These are phyloP conservation scores for Rhodomyrtus tomentosa DNA, from an alignment of 345 rosid species.

Conservation along the genomic window DNA sequence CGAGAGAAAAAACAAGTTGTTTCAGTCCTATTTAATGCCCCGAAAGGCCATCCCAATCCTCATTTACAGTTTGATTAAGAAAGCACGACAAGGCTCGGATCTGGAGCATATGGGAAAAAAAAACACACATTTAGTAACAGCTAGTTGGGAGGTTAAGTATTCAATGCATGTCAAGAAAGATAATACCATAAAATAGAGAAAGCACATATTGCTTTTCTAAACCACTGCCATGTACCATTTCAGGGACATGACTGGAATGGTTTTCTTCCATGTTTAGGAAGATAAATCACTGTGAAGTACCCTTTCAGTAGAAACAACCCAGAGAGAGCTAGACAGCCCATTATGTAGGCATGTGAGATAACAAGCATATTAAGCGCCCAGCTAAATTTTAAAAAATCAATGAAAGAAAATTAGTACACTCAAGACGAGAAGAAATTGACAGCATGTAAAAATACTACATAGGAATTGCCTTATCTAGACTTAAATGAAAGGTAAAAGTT, in stretches of 20 bases:
- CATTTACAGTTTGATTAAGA: neutral
- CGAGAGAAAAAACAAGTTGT: neutral
- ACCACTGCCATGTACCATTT: neutral
- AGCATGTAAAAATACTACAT: neutral
- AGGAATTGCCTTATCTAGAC: neutral
- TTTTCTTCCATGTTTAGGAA: neutral
- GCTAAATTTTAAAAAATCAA: neutral
- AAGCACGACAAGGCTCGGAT: neutral
- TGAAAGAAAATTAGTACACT: neutral
- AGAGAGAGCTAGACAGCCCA: neutral
- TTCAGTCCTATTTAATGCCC: neutral
- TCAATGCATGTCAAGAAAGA: neutral
- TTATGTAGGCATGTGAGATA: neutral
- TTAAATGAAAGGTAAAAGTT: neutral
- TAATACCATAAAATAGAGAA: neutral
- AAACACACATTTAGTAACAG: neutral
- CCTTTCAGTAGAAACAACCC: neutral
- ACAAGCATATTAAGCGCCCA: neutral
- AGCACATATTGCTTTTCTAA: neutral
- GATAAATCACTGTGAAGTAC: neutral
- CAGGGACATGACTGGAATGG: neutral
- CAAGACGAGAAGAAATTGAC: neutral
- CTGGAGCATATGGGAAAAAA: neutral
- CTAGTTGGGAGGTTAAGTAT: neutral
- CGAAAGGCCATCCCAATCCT: neutral